These are phyloP conservation scores for Hypoxylon sp. DNA, from an alignment of 2,329 filamentous ascomycete species.

Conservation along the genomic window DNA sequence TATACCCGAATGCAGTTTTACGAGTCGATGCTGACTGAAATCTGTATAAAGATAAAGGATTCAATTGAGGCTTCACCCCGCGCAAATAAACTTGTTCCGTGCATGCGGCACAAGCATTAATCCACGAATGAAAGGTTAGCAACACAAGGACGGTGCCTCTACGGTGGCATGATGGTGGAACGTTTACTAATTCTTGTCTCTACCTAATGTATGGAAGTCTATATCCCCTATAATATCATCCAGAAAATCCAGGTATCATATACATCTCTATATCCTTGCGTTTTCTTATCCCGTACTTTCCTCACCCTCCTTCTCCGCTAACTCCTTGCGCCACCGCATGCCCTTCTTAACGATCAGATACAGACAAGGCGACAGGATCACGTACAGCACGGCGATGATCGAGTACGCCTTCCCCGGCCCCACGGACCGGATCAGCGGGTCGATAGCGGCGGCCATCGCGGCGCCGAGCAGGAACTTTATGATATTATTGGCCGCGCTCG, in stretches of 20 bases:
- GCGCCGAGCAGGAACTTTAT: constrained; percentile 70
- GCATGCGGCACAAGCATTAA: constrained; percentile 15
- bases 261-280: background rate
- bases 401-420: constrained; percentile 71
- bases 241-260: background rate
- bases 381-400: constrained; percentile 64
- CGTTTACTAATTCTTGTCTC: background rate
- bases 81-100: constrained; percentile 13
- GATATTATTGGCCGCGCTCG: constrained; percentile 71
- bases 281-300: constrained; percentile 8
- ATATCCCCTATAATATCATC: background rate
- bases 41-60: background rate
- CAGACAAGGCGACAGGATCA: constrained; percentile 61
- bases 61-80: background rate
- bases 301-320: constrained; percentile 54
- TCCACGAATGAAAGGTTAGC: constrained; percentile 14
- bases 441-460: constrained; percentile 67
- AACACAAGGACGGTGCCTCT: background rate
- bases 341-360: constrained; percentile 60
- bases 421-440: constrained; percentile 66
- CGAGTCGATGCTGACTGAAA: background rate
- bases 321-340: constrained; percentile 61
- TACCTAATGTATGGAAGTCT: background rate
- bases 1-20: background rate
- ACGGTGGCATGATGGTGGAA: constrained; percentile 30